Evolutionary conservation across 768 basidiomycete species (phyloP).

Genomic region (Rhodotorula taiwanensis): DNA sequence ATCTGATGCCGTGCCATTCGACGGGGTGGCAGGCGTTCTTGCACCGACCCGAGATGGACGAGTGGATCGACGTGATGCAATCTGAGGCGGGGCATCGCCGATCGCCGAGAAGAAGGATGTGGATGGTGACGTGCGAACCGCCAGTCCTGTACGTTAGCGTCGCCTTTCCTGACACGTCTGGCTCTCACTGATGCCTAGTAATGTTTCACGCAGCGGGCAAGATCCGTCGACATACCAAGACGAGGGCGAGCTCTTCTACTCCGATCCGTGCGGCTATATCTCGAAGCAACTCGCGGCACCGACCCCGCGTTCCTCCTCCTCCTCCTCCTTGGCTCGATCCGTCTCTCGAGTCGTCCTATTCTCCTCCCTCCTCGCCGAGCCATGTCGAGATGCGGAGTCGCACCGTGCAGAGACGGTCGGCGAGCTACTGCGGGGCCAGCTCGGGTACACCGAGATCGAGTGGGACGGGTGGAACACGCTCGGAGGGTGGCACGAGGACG

Average conservation of each 20-base stretch:
- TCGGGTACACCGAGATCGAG: conserved; percentile 57
- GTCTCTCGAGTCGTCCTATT: conserved; percentile 80
- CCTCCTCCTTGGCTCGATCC: conserved; percentile 65
- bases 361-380: conserved; percentile 57
- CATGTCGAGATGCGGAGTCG: background rate
- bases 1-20: conserved; percentile 95
- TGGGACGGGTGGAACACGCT: conserved; percentile 55
- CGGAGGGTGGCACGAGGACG: conserved; percentile 65
- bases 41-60: conserved; percentile 57
- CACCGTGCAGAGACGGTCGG: conserved; percentile 49
- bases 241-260: conserved; percentile 76
- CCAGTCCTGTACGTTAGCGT: conserved; percentile 65
- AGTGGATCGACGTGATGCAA: too few species aligned
- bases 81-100: too few species aligned
- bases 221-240: conserved; percentile 59
- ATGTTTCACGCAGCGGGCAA: conserved; percentile 48
- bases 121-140: conserved; percentile 90
- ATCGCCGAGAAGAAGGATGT: conserved; percentile 49
- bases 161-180: too few species aligned
- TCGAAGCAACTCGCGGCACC: conserved; percentile 57
- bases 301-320: conserved; percentile 57
- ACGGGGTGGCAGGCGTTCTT: conserved; percentile 85
- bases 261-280: conserved; percentile 62
- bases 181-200: conserved; percentile 5
- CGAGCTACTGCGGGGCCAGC: conserved; percentile 48